A percentile compares a stretch with the other conserved stretches of the same genome.
Conservation (phyloP, 2,329 filamentous ascomycete genomes). For the Colletotrichum kahawae region DNA sequence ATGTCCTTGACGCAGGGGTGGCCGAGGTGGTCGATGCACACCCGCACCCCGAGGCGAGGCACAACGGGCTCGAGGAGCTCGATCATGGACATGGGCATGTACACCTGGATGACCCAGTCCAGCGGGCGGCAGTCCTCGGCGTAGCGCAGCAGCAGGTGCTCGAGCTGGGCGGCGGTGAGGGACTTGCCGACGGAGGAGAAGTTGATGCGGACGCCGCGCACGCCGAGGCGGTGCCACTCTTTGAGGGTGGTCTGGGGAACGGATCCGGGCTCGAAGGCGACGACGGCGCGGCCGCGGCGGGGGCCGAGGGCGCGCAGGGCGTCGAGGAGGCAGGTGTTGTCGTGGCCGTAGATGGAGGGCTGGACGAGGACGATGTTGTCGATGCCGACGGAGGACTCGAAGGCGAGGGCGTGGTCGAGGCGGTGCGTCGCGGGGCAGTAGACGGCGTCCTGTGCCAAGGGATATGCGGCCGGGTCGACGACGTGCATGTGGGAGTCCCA, state of each 20-base stretch:
- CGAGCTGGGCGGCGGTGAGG: conserved; percentile 44
- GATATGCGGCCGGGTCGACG: conserved; percentile 56
- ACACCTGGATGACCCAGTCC: conserved; percentile 64
- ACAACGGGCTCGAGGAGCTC: conserved; percentile 53
- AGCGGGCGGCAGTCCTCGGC: conserved; percentile 54
- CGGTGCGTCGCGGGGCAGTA: conserved; percentile 57
- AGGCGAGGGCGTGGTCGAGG: conserved; percentile 53
- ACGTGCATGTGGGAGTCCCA: conserved; percentile 72
- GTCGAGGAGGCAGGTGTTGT: conserved; percentile 64
- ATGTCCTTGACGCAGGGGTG: conserved; percentile 44
- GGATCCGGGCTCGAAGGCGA: conserved; percentile 53
- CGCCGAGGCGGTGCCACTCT: conserved; percentile 61
- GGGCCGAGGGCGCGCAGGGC: conserved; percentile 55
- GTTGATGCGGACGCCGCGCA: conserved; percentile 65
- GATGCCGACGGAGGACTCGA: conserved; percentile 56
- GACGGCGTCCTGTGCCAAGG: conserved; percentile 49
- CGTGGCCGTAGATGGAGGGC: conserved; percentile 64
- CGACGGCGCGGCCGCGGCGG: conserved; percentile 56
- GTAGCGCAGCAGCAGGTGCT: conserved; percentile 47
- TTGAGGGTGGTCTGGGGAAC: conserved; percentile 37
- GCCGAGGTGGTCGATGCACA: conserved; percentile 67
- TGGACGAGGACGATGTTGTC: conserved; percentile 64
- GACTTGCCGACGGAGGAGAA: conserved; percentile 56
- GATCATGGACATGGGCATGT: conserved; percentile 57
- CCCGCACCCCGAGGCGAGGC: conserved; percentile 51